phyloP scores from a whole-genome alignment of 169 alveolate species.

The Babesia gibsoni region DNA sequence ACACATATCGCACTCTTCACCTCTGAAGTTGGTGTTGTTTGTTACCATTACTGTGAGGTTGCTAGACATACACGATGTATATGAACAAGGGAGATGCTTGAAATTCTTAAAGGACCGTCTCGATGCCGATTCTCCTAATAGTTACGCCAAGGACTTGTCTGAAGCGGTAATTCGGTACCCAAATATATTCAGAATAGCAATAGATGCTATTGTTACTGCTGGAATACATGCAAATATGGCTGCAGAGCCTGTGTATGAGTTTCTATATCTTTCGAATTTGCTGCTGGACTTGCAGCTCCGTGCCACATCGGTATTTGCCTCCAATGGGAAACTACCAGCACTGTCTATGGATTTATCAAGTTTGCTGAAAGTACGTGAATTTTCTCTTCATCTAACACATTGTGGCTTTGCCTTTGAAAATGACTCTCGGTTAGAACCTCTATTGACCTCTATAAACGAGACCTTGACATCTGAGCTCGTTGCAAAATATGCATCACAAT shows the following conservation, averaged over 20 bases:
- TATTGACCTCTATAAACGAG: neutral
- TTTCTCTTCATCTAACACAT: neutral
- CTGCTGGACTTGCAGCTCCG: neutral
- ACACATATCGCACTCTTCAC: neutral
- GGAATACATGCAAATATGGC: neutral
- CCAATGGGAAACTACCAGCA: neutral
- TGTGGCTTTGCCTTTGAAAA: conserved; percentile 2
- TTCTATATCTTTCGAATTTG: neutral
- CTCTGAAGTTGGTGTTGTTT: neutral
- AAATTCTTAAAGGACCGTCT: neutral
- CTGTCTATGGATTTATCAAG: conserved; percentile 1
- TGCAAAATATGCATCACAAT: neutral
- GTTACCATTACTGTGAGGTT: neutral
- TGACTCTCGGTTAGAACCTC: neutral
- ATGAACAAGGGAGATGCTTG: neutral
- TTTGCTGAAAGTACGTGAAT: neutral
- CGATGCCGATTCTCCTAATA: neutral
- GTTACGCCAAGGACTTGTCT: neutral
- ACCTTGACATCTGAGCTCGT: neutral
- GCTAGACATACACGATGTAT: neutral
- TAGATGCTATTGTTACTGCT: conserved; percentile 12
- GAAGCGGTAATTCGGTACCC: neutral
- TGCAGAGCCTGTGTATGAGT: conserved; percentile 7
- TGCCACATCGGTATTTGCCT: neutral
- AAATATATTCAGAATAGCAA: neutral